A percentile compares a stretch with the other conserved stretches of the same genome.
Evolutionary conservation across 129 eudicot species (phyloP).

Genomic region (Chrysanthemum makinoi): DNA sequence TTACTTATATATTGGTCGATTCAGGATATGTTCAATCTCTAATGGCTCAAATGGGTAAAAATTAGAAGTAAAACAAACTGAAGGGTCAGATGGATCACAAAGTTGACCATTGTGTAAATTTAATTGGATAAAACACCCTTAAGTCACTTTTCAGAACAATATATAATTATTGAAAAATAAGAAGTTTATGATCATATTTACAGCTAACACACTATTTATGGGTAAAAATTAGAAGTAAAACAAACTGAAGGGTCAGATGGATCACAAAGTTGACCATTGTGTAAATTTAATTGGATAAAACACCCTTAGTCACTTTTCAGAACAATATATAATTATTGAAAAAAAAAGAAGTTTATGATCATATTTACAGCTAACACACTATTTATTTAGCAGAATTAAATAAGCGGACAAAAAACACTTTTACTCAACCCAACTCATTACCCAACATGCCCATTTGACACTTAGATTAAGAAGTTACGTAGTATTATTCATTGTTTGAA

Average conservation of each 20-base stretch:
- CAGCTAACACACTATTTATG: neutral
- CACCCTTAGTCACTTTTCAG: no score
- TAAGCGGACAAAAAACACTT: neutral
- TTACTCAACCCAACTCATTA: neutral
- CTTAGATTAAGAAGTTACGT: neutral
- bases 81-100: neutral
- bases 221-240: neutral
- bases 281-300: no score
- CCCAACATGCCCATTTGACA: neutral
- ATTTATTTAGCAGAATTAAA: neutral
- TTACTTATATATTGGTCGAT: neutral
- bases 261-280: neutral
- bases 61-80: no score
- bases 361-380: neutral
- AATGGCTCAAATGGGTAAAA: neutral
- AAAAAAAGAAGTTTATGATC: no score
- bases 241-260: no score
- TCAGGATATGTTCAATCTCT: neutral
- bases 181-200: no score
- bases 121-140: no score
- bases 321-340: no score
- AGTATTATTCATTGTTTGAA: slow-evolving; percentile 10
- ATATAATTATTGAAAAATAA: no score
- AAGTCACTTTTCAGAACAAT: no score
- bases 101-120: neutral